Evolutionary conservation across 768 basidiomycete genomes (phyloP), one percentile per base, ranked within the genome.

Genomic region (Suillus cothurnatus): DNA sequence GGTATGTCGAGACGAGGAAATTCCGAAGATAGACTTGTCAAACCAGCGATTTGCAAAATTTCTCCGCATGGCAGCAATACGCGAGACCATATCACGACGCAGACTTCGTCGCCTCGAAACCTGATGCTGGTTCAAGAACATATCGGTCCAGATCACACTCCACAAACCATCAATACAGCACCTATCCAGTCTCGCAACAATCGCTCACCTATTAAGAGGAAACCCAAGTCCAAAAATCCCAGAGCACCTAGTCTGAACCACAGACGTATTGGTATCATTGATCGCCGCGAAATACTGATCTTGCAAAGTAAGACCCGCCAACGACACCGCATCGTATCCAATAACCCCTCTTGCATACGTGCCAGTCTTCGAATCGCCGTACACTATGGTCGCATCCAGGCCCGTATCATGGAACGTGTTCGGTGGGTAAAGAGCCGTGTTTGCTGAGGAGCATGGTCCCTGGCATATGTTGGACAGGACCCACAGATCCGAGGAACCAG

Each of bases 401-500:
- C 81, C 79, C 0, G 82, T 72, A 28, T 82, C 77, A 23, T 81
- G 75, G 74, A 92, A 86, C 7, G 71, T 78, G 11, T 78, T 63
- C 8, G 75, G 84, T 1, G 84, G 81, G 70, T 89, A 91, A 31
- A 86, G 72, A 6, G 83, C 78, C 2, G 82, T 73, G 2, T 69
- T 73, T 34, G 70, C 71, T 4, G 76, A 65, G 60, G 81, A 82
- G 64, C 80, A 83, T 3, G 79, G 69, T n/a, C 70, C 67, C 12
- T 74, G 75, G 72, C 89, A 92, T 0, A 81, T 76, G 59, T 86
- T 82, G 0, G 89, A 89, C 32, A 88, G 74, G 12, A 89, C 82
- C 92, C 92, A 93, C 6, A 92, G 73, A 70, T 93, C 91, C 6
- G 91, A 87, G 3, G 91, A 93, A 52, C 91, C 91, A 2, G 90